phyloP scores from a whole-genome alignment of 1,284 basidiomycete species.

The Meripilus lineatus region DNA sequence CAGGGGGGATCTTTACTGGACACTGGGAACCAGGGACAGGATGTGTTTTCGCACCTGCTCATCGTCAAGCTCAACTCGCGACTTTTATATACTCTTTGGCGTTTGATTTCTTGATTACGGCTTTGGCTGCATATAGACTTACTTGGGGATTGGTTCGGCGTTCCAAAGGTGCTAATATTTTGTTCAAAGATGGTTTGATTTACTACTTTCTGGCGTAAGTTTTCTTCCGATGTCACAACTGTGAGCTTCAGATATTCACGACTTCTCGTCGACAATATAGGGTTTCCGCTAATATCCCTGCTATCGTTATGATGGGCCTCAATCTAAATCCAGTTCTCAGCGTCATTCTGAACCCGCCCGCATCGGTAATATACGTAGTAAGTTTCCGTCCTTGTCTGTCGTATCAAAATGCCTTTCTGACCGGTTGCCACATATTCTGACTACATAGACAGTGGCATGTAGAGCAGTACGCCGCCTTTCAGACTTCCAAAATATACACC shows the following conservation, averaged over 20 bases:
- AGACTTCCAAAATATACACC: too few relatives aligned
- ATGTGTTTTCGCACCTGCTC: slow-evolving; percentile 53
- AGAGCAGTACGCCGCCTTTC: too few relatives aligned
- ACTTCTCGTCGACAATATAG: slow-evolving; percentile 1
- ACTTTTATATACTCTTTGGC: slow-evolving; percentile 28
- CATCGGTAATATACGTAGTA: background rate
- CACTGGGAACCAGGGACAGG: slow-evolving; percentile 40
- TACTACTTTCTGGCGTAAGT: background rate
- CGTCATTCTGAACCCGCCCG: slow-evolving; percentile 1
- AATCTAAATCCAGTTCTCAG: background rate
- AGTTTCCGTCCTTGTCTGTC: background rate
- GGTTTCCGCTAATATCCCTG: background rate
- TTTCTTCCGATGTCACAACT: background rate
- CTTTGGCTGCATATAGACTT: background rate
- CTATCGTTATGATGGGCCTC: background rate
- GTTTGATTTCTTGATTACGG: background rate
- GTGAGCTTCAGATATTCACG: background rate
- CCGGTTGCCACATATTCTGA: too few relatives aligned
- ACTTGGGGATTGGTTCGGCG: background rate
- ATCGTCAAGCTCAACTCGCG: slow-evolving; percentile 49
- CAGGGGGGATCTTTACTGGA: slow-evolving; percentile 61
- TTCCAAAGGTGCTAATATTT: background rate
- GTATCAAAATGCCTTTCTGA: too few relatives aligned
- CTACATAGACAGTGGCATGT: too few relatives aligned
- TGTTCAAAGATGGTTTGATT: slow-evolving; percentile 5